Conservation (phyloP, 2,329 filamentous ascomycete species). For the Graphilbum sp. region DNA sequence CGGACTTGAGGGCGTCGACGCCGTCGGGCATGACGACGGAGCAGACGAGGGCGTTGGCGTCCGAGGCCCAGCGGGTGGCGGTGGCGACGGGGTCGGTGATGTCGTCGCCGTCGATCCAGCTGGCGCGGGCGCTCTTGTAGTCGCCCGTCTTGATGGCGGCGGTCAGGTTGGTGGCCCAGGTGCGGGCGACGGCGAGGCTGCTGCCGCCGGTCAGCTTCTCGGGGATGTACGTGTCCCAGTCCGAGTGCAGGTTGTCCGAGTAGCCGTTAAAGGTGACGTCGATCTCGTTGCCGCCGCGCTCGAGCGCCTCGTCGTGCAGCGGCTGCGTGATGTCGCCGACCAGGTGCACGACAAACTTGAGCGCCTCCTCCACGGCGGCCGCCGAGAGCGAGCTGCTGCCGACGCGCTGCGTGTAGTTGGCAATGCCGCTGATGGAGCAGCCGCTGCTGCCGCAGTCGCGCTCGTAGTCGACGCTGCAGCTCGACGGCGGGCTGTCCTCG, state of each 20-base stretch:
- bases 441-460: constrained; percentile 27
- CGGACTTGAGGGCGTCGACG: constrained; percentile 18
- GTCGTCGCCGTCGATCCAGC: constrained; percentile 20
- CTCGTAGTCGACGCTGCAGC: constrained; percentile 18
- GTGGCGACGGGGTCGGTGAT: constrained; percentile 16
- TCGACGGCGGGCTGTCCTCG: constrained; percentile 6
- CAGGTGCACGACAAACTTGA: constrained; percentile 46
- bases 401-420: constrained; percentile 33
- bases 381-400: constrained; percentile 26
- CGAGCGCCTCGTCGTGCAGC: constrained; percentile 34
- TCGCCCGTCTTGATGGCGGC: constrained; percentile 21
- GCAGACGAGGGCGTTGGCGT: constrained; percentile 26
- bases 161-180: constrained; percentile 21
- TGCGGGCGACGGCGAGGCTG: constrained; percentile 18
- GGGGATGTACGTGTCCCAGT: constrained; percentile 45
- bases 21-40: constrained; percentile 24
- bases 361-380: constrained; percentile 36
- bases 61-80: constrained; percentile 22
- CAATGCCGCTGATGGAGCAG: constrained; percentile 27
- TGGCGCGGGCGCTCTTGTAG: constrained; percentile 18
- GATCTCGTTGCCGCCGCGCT: constrained; percentile 40
- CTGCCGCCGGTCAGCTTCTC: constrained; percentile 24
- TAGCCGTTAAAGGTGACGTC: constrained; percentile 31
- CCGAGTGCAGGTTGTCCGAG: constrained; percentile 39
- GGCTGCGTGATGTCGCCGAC: constrained; percentile 40